phyloP scores from a whole-genome alignment of 2,329 filamentous ascomycete genomes.

The Fusarium buharicum region DNA sequence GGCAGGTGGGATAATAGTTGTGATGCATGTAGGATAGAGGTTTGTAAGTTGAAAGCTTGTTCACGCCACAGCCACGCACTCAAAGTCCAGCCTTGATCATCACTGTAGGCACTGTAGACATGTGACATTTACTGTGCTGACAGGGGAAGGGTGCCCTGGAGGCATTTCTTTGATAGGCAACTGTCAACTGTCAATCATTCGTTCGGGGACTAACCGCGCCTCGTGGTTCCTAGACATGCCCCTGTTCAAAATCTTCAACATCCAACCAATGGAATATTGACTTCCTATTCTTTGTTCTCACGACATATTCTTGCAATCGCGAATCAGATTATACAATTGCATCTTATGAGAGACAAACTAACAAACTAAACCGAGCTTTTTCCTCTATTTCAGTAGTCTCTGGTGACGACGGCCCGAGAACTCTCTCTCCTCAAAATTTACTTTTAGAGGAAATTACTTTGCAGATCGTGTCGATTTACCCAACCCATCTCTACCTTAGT shows the following conservation, averaged over 20 bases:
- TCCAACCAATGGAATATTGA: constrained; percentile 5
- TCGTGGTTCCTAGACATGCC: neutral
- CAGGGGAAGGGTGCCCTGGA: neutral
- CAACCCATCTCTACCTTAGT: no score
- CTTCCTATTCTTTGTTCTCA: neutral
- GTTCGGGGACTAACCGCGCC: constrained; percentile 9
- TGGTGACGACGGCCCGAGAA: constrained; percentile 1
- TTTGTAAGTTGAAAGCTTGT: no score
- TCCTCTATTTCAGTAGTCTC: neutral
- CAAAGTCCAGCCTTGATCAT: no score
- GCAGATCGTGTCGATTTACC: no score
- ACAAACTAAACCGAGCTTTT: neutral
- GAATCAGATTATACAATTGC: constrained; percentile 1
- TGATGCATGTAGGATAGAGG: no score
- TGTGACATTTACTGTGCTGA: no score
- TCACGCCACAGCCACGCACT: no score
- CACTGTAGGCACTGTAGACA: no score
- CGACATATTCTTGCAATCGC: neutral
- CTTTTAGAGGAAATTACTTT: no score
- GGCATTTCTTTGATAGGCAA: constrained; percentile 1
- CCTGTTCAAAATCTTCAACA: neutral
- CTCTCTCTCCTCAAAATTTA: no score
- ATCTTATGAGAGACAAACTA: constrained; percentile 1
- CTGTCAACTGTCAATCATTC: constrained; percentile 11
- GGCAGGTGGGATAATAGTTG: neutral